Base-by-base conservation (phyloP, 192 early-diverging fungal genomes). In the Backusella liffmaniae region DNA sequence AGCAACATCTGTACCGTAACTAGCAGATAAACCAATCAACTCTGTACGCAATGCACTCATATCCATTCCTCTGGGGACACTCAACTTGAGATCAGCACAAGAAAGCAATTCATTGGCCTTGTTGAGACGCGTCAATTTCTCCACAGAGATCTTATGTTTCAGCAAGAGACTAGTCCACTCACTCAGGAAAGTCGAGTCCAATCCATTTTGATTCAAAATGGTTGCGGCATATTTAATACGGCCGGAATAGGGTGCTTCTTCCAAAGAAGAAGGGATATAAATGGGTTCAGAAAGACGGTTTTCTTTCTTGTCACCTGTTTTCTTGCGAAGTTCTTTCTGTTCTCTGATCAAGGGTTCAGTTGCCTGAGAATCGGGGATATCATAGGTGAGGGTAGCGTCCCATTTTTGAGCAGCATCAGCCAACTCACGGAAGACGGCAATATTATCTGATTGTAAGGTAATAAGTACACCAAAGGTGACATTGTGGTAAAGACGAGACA, bases 391-490 rank as follows among this genome's bases (percentile, higher is more conserved):
- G 6, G 89, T 90, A 29, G 93, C 95, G 76, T 97, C 94, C 95
- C 95, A 97, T 36, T 92, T 87, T 67, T 91, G 89, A 3, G 95
- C 93, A 5, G 90, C 88, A 21, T 86, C 84, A 6, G 90, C 91
- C 51, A 97, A 82, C 70, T 94, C 92, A 65, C 89, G 85, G 80
- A 96, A 96, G 41, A 97, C 79, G 23, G 90, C 90, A 46, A 96
- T 89, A 75, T 92, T 89, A 72, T 92, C 89, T 37, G 91, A 86
- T 46, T 86, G 88, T 72, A 97, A 77, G 13, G 88, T 87, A 34
- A 96, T 91, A 21, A 95, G 84, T n/a, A 94, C 94, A 26, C 94
- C 94, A 86, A 97, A 97, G 1, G 95, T 96, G n/a, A 97, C 95
- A 77, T 96, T 92, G 83, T 97, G 95, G 84, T 97, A 93, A 35